Conservation (phyloP, 2,329 filamentous ascomycete species). For the Arthrobotrys entomopaga region DNA sequence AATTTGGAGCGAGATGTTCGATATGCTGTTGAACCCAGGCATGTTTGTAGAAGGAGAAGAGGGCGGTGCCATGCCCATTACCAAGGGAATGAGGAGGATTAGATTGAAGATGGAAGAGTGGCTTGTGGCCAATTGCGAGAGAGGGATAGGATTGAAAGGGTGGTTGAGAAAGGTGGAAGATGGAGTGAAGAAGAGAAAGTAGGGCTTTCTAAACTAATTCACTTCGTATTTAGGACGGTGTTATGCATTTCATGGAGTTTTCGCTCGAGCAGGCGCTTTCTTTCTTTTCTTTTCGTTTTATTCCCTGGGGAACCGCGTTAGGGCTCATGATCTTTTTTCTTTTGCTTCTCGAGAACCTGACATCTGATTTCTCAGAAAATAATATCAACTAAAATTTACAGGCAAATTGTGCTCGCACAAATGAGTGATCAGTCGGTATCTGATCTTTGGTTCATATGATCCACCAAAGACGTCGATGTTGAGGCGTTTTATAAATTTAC, state of each 20-base stretch:
- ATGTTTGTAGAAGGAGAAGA: slow-evolving; percentile 74
- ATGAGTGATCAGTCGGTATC: too few species aligned
- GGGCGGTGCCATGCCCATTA: slow-evolving; percentile 75
- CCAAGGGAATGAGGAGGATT: slow-evolving; percentile 74
- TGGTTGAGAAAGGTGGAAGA: slow-evolving; percentile 72
- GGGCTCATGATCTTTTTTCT: too few species aligned
- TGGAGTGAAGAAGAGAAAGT: slow-evolving; percentile 50
- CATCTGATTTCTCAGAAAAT: too few species aligned
- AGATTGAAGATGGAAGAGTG: slow-evolving; percentile 85
- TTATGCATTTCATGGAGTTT: slow-evolving; percentile 24
- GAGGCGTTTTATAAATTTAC: too few species aligned
- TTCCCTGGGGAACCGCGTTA: too few species aligned
- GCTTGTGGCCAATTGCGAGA: slow-evolving; percentile 83
- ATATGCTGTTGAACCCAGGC: slow-evolving; percentile 83
- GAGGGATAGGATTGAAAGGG: slow-evolving; percentile 77
- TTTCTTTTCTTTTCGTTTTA: slow-evolving; percentile 1
- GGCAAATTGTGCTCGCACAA: too few species aligned
- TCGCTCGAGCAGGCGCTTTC: neutral
- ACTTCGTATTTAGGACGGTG: neutral
- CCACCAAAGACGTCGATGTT: too few species aligned
- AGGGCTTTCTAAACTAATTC: slow-evolving; percentile 43
- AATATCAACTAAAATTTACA: too few species aligned
- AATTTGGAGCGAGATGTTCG: slow-evolving; percentile 85
- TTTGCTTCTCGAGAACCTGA: too few species aligned
- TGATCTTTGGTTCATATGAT: too few species aligned